Base-by-base conservation (phyloP, 2,329 filamentous ascomycete genomes). In the Colletotrichum trifolii region DNA sequence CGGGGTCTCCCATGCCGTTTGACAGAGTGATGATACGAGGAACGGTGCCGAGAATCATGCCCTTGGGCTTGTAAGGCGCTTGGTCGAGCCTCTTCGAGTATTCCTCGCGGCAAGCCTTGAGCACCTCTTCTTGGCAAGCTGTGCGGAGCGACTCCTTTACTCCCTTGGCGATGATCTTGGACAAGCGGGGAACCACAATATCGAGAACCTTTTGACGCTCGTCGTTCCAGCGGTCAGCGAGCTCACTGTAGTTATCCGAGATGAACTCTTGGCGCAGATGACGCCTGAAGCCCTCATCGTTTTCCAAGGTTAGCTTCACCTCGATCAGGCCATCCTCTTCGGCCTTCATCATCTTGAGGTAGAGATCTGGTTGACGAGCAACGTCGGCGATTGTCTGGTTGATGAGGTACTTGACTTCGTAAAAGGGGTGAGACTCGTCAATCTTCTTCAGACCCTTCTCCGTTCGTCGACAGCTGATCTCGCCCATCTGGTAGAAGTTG, bases 371-470 rank as follows among this genome's bases (percentile, higher is more conserved):
- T 57, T 92, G 89, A 56, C 89, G 88, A 3, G 93, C 91, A 64
- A 98, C 87, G 69, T 96, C 91, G 46, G 83, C 82, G 67, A 97
- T 91, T 8, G 92, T 92, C 77, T 97, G 94, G 71, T 96, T 94
- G 69, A 93, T 89, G 17, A 99, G 84, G 72, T 99, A 99, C 78
- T 99, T 97, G 82, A 99, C 93, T 77, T 98, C 96, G 75, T 98
- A 98, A 77, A 96, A 98, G 0, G 94, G 93, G 73, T 98, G 94
- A 33, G 96, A 89, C 67, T 98, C 95, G 71, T 97, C 94, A 70
- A 99, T 98, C 73, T 93, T 92, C 62, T 92, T 91, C 57, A 97
- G 82, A 35, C 96, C 96, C 78, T 98, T 99, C 66, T 98, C 94
- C 0, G 96, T 99, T 60, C 96, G 89, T 67, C 88, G 88, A 76